Evolutionary conservation across 768 basidiomycete species (phyloP).

Genomic region (Butyriboletus loyo): DNA sequence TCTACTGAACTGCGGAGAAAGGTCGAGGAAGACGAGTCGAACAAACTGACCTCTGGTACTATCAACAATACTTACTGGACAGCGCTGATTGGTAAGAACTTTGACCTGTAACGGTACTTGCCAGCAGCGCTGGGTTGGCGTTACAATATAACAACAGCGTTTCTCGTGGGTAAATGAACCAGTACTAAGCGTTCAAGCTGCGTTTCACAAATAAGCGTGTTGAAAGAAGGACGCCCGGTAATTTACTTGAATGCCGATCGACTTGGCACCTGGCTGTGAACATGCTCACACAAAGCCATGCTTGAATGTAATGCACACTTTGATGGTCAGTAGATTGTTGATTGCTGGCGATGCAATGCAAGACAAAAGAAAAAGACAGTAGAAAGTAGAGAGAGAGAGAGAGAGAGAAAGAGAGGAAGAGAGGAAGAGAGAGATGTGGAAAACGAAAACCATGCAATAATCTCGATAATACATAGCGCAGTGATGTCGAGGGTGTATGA

Average conservation of each 20-base stretch:
- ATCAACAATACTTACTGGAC: neutral
- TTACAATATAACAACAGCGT: neutral
- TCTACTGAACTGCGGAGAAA: neutral
- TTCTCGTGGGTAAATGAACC: neutral
- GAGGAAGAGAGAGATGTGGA: neutral
- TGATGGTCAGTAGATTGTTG: constrained; percentile 18
- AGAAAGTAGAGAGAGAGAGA: neutral
- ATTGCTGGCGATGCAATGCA: constrained; percentile 16
- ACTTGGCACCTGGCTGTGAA: neutral
- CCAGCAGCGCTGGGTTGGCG: neutral
- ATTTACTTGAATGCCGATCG: neutral
- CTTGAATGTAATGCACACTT: neutral
- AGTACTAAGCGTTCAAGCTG: neutral
- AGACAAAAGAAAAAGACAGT: neutral
- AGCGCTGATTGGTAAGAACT: neutral
- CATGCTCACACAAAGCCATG: neutral
- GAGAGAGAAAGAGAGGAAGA: neutral
- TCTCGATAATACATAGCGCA: constrained; percentile 31
- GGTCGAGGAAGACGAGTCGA: neutral
- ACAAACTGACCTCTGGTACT: neutral
- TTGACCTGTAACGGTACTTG: neutral
- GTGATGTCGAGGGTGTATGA: constrained; percentile 21
- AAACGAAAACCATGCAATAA: constrained; percentile 21
- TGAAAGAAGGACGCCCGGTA: neutral
- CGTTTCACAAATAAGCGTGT: neutral